phyloP scores from a whole-genome alignment of 2,329 filamentous ascomycete species.

The Colletotrichum falcatum region DNA sequence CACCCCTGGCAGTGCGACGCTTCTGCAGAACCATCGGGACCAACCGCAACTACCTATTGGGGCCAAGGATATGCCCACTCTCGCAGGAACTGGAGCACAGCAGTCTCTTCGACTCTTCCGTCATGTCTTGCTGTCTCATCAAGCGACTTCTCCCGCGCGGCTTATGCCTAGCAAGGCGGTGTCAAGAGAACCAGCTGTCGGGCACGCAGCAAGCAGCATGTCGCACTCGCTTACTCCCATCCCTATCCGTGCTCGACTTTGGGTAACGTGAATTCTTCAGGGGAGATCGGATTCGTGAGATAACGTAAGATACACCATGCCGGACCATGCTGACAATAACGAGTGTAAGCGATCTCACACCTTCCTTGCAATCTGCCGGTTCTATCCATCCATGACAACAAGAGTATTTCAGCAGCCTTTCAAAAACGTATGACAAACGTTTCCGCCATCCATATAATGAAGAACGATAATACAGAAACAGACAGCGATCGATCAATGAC shows the following conservation, averaged over 20 bases:
- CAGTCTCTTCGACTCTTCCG: not conserved
- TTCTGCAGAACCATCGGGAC: not conserved
- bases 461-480: not conserved
- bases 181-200: slow-evolving; percentile 1
- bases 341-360: not conserved
- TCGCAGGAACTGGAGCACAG: not conserved
- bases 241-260: slow-evolving; percentile 3
- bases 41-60: not conserved
- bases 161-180: slow-evolving; percentile 4
- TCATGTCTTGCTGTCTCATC: slow-evolving; percentile 19
- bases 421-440: not conserved
- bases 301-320: not conserved
- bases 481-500: not conserved
- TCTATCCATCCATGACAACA: not conserved
- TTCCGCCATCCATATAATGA: not conserved
- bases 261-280: slow-evolving; percentile 14
- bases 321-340: not conserved
- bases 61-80: not conserved
- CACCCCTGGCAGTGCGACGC: slow-evolving; percentile 30
- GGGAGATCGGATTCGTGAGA: too few species aligned
- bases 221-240: slow-evolving; percentile 3
- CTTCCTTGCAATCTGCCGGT: not conserved
- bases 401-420: not conserved
- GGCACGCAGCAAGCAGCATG: slow-evolving; percentile 7
- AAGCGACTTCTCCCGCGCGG: slow-evolving; percentile 20